Base-by-base conservation (phyloP, 352 stramenopile genomes). In the Phytophthora idaei region DNA sequence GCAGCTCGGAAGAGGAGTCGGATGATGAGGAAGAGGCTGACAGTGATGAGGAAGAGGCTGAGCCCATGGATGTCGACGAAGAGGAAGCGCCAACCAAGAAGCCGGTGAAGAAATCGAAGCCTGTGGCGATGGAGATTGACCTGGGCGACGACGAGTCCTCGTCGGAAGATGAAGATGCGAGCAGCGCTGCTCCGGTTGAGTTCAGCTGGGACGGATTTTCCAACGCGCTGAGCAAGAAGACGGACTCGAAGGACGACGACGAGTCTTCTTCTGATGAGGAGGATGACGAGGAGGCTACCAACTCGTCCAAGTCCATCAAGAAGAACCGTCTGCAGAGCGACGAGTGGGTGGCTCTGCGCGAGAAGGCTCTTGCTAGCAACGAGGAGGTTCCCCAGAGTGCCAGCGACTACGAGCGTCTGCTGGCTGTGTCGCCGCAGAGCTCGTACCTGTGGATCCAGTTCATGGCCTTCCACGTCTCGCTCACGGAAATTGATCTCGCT, bases 371-470 rank as follows among this genome's bases (percentile, higher is more conserved):
- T 28, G 95, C 95, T 1, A 94, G 89, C 74, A 93, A 91, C 47
- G 92, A 98, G 36, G 89, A 95, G 28, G 92, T 92, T 36, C 94
- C 96, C 29, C 92, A 98, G 71, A 97, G 85, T 7, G 81, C 93
- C 11, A 92, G 93, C 46, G 96, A 99, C 72, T 99, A 98, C 76
- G 96, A 99, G 74, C 94, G 97, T 21, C 76, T 99, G 46, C 75
- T 99, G 50, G 93, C 93, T 10, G 92, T 95, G 50, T 96, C 89
- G 54, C 97, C 97, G 14, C 97, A 98, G 73, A 98, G 88, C 66
- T 98, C 95, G 49, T 98, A 97, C 77, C 58, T 98, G 63, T 99
- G 96, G 96, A 99, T 99, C 69, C 92, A 97, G 69, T 99, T 98
- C 83, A 99, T 99, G 96, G 97, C 97, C 14, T 99, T 98, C 81